These are phyloP conservation scores for Clarireedia homoeocarpa DNA, from an alignment of 2,329 filamentous ascomycete species.

Conservation along the genomic window DNA sequence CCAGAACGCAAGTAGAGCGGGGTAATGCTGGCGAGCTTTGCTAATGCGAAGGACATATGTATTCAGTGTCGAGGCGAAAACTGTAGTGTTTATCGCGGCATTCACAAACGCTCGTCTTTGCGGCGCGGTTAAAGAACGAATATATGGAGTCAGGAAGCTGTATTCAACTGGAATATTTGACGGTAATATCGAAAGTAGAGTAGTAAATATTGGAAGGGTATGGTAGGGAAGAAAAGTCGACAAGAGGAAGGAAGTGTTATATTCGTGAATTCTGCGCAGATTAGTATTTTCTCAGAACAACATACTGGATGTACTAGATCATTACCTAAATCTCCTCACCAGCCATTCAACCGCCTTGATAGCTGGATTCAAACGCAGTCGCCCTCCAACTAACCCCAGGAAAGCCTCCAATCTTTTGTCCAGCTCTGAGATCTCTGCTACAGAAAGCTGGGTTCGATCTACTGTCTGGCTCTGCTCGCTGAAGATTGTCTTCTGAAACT, in stretches of 20 bases:
- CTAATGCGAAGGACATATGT: constrained; percentile 70
- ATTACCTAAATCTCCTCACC: constrained; percentile 78
- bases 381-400: constrained; percentile 67
- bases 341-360: constrained; percentile 94
- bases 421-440: constrained; percentile 72
- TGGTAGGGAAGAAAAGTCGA: constrained; percentile 92
- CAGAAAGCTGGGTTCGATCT: constrained; percentile 78
- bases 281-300: not conserved
- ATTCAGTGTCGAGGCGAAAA: constrained; percentile 71
- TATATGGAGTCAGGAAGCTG: constrained; percentile 80
- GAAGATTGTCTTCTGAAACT: constrained; percentile 75
- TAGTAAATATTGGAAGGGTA: constrained; percentile 74
- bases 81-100: constrained; percentile 68
- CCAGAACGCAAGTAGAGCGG: constrained; percentile 82
- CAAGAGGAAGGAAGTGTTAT: constrained; percentile 71
- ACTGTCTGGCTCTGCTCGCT: constrained; percentile 87
- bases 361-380: constrained; percentile 75
- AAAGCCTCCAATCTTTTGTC: constrained; percentile 74
- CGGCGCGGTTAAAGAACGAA: constrained; percentile 65
- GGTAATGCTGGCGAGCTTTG: constrained; percentile 63
- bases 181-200: constrained; percentile 80
- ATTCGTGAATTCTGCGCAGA: constrained; percentile 68
- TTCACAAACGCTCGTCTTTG: constrained; percentile 78
- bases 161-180: constrained; percentile 65
- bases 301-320: not conserved